Conservation (phyloP, 768 basidiomycete species). For the Suillus weaverae region DNA sequence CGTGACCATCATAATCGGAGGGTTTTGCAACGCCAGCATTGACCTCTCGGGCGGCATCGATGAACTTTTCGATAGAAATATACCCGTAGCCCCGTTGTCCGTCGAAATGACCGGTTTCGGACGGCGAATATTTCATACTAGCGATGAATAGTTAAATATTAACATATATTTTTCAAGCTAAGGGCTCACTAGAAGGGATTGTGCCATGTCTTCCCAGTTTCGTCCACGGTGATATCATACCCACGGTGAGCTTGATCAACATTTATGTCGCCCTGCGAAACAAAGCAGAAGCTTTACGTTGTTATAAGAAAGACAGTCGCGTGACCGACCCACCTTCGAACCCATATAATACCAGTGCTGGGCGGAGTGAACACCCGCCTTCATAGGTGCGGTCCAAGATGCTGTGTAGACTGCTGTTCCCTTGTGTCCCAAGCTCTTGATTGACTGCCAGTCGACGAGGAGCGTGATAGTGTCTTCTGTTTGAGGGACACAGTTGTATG, state of each 20-base stretch:
- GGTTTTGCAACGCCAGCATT: slow-evolving; percentile 69
- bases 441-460: slow-evolving; percentile 90
- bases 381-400: slow-evolving; percentile 91
- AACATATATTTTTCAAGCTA: background rate
- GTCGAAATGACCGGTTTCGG: slow-evolving; percentile 90
- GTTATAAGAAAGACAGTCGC: slow-evolving; percentile 4
- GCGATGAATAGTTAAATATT: slow-evolving; percentile 13
- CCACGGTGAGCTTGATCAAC: slow-evolving; percentile 95
- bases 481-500: slow-evolving; percentile 80
- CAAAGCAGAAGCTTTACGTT: background rate
- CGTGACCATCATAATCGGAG: slow-evolving; percentile 73
- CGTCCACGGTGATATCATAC: slow-evolving; percentile 86
- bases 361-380: slow-evolving; percentile 85
- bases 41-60: slow-evolving; percentile 79
- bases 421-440: slow-evolving; percentile 68
- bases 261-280: slow-evolving; percentile 76
- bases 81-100: slow-evolving; percentile 93
- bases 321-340: slow-evolving; percentile 59
- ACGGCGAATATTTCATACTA: slow-evolving; percentile 94
- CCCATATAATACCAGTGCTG: slow-evolving; percentile 97
- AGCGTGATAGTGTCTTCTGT: slow-evolving; percentile 97
- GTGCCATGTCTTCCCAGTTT: slow-evolving; percentile 80
- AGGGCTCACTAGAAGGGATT: slow-evolving; percentile 86
- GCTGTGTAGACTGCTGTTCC: slow-evolving; percentile 93
- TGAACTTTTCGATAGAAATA: slow-evolving; percentile 88